Conservation (phyloP, 106 monocot genomes). For the Phalaenopsis aphrodite region DNA sequence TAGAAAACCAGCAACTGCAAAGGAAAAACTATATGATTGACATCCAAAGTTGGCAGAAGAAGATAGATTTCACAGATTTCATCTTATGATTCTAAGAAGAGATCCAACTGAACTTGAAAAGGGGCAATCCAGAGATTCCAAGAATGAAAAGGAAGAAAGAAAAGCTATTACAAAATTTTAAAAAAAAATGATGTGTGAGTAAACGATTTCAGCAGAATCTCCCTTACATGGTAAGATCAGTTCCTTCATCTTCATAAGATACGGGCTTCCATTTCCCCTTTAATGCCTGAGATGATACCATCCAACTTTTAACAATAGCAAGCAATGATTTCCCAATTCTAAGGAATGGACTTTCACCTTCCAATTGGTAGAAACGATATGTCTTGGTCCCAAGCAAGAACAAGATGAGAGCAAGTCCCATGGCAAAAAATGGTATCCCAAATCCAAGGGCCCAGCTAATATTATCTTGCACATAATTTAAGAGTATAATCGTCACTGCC, state of each 20-base stretch:
- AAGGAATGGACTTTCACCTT: constrained; percentile 23
- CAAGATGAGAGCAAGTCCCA: constrained; percentile 36
- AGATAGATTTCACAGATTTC: too few relatives aligned
- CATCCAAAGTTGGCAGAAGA: too few relatives aligned
- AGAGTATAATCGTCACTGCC: constrained; percentile 11
- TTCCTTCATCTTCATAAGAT: neutral
- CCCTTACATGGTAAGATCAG: neutral
- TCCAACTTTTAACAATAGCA: neutral
- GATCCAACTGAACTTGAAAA: too few relatives aligned
- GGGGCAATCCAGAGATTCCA: too few relatives aligned
- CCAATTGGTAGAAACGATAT: constrained; percentile 35
- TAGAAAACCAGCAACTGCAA: too few relatives aligned
- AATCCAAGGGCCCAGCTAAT: constrained; percentile 72
- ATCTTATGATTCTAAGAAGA: too few relatives aligned
- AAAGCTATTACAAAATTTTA: too few relatives aligned
- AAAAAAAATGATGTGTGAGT: too few relatives aligned
- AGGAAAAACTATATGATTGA: too few relatives aligned
- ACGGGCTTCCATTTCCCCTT: too few relatives aligned
- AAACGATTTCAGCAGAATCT: too few relatives aligned
- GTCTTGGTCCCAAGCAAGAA: constrained; percentile 57
- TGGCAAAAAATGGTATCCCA: constrained; percentile 50
- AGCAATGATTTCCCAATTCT: constrained; percentile 27
- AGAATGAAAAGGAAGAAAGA: too few relatives aligned
- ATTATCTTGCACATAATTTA: constrained; percentile 69
- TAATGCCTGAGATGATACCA: neutral